phyloP scores from a whole-genome alignment of 2,329 filamentous ascomycete genomes.

The Clarireedia monteithiana region DNA sequence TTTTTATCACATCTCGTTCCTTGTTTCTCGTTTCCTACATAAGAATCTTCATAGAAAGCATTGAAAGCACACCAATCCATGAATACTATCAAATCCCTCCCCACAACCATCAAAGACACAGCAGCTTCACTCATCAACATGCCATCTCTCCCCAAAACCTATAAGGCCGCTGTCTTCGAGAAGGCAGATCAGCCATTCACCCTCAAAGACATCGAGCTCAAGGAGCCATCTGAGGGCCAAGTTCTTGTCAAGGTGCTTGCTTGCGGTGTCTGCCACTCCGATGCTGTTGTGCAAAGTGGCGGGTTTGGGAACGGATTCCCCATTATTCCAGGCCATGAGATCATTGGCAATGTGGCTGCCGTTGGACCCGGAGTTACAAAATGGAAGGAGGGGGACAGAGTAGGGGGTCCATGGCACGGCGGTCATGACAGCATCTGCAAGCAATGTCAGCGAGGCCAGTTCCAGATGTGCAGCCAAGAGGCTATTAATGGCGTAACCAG shows the following conservation, averaged over 20 bases:
- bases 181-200: slow-evolving; percentile 42
- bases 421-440: slow-evolving; percentile 52
- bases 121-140: slow-evolving; percentile 11
- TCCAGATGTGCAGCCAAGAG: slow-evolving; percentile 57
- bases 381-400: slow-evolving; percentile 56
- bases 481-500: slow-evolving; percentile 56
- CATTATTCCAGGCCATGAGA: slow-evolving; percentile 61
- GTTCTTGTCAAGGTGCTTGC: slow-evolving; percentile 65
- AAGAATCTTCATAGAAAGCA: background rate
- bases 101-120: background rate
- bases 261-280: slow-evolving; percentile 64
- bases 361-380: slow-evolving; percentile 48
- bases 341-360: slow-evolving; percentile 58
- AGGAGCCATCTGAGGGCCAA: slow-evolving; percentile 46
- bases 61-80: background rate
- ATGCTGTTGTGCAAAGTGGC: slow-evolving; percentile 39
- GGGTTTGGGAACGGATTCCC: slow-evolving; percentile 50
- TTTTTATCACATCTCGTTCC: background rate
- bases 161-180: slow-evolving; percentile 57
- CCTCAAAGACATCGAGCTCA: slow-evolving; percentile 52
- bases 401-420: slow-evolving; percentile 64
- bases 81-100: background rate
- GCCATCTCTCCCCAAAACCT: slow-evolving; percentile 50
- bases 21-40: background rate
- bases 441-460: slow-evolving; percentile 50